A percentile compares a stretch with the other conserved stretches of the same genome.
These are phyloP conservation scores for Leccinum uliginosum DNA, from an alignment of 768 basidiomycete species.

Conservation along the genomic window DNA sequence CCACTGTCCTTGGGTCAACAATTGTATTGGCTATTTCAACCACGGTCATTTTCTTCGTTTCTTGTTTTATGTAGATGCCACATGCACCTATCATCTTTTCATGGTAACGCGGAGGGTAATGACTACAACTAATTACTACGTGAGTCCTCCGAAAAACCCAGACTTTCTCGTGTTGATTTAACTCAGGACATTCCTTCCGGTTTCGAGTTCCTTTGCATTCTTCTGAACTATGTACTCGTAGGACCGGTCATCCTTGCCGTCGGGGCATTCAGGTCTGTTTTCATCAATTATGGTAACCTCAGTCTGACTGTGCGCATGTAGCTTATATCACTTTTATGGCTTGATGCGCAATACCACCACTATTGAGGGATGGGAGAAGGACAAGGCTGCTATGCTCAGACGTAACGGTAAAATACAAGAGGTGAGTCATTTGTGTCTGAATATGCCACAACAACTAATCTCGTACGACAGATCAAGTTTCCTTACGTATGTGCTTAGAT, in stretches of 20 bases:
- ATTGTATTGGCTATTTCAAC: constrained; percentile 92
- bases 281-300: not conserved
- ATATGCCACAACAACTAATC: not conserved
- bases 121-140: constrained; percentile 50
- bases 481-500: constrained; percentile 69
- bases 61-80: constrained; percentile 87
- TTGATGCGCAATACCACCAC: constrained; percentile 84
- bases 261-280: constrained; percentile 77
- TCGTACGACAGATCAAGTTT: constrained; percentile 64
- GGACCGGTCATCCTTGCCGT: constrained; percentile 83
- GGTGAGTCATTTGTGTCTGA: constrained; percentile 33
- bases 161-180: not conserved
- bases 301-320: constrained; percentile 30
- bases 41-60: constrained; percentile 88
- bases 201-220: constrained; percentile 74
- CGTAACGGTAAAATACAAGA: constrained; percentile 82
- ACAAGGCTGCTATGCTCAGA: constrained; percentile 83
- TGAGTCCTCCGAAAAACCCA: constrained; percentile 26
- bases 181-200: constrained; percentile 63
- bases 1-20: constrained; percentile 92
- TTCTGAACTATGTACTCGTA: constrained; percentile 83
- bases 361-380: constrained; percentile 98
- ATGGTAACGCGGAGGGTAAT: constrained; percentile 74
- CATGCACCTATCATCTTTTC: constrained; percentile 81
- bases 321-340: constrained; percentile 82